Evolutionary conservation across 495 filamentous ascomycete species (phyloP).

Genomic region (Daldinia grandis): DNA sequence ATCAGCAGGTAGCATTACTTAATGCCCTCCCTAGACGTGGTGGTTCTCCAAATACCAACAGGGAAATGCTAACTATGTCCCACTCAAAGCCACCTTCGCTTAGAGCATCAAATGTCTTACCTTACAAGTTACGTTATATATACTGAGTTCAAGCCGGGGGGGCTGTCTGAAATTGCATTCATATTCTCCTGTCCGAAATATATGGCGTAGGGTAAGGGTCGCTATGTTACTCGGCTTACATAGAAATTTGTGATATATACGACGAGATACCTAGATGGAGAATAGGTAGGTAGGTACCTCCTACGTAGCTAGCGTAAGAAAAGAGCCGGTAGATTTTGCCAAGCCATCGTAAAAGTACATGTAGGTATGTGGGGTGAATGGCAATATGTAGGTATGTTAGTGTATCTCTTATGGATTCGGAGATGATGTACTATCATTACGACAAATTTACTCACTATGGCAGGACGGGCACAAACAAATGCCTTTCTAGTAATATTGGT

Average conservation of each 20-base stretch:
- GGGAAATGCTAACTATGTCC: constrained; percentile 10
- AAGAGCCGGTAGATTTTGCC: background rate
- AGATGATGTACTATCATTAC: background rate
- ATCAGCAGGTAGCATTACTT: constrained; percentile 26
- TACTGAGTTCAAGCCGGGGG: background rate
- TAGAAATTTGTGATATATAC: too few relatives aligned
- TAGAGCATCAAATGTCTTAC: constrained; percentile 11
- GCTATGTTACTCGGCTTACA: too few relatives aligned
- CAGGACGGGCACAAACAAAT: background rate
- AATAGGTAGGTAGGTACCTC: too few relatives aligned
- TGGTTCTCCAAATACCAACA: constrained; percentile 18
- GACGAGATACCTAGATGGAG: background rate
- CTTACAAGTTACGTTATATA: background rate
- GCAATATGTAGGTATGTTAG: background rate
- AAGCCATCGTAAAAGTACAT: background rate
- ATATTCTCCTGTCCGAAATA: background rate
- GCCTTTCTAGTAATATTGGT: background rate
- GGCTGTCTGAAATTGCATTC: background rate
- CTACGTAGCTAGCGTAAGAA: background rate
- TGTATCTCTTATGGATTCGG: background rate
- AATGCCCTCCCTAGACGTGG: constrained; percentile 8
- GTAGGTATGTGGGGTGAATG: background rate
- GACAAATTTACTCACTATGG: constrained; percentile 2
- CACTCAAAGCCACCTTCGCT: constrained; percentile 28
- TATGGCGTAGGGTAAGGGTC: background rate